These are phyloP conservation scores for Tolypocladium sp. DNA, from an alignment of 2,329 filamentous ascomycete genomes.

Conservation along the genomic window DNA sequence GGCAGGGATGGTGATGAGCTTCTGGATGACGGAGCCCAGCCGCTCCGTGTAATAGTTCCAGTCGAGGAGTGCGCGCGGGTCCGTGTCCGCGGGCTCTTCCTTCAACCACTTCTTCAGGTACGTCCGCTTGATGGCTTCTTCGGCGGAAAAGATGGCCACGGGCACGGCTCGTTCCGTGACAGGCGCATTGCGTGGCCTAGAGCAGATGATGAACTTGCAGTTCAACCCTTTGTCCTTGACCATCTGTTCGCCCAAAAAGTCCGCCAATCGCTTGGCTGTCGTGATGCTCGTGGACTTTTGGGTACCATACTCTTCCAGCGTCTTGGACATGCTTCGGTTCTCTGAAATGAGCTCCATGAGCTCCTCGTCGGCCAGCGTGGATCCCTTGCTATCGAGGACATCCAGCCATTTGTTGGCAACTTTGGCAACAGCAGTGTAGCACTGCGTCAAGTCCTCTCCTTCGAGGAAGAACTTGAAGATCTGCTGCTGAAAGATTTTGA, in stretches of 20 bases:
- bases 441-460: slow-evolving; percentile 76
- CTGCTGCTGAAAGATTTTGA: slow-evolving; percentile 99
- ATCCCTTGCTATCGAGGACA: slow-evolving; percentile 79
- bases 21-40: slow-evolving; percentile 94
- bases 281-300: slow-evolving; percentile 99
- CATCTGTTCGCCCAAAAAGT: slow-evolving; percentile 98
- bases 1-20: slow-evolving; percentile 96
- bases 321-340: slow-evolving; percentile 97
- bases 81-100: slow-evolving; percentile 84
- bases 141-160: slow-evolving; percentile 93
- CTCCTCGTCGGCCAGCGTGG: slow-evolving; percentile 89
- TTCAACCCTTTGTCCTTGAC: slow-evolving; percentile 98
- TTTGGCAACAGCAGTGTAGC: slow-evolving; percentile 83
- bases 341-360: slow-evolving; percentile 99
- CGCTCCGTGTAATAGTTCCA: slow-evolving; percentile 98
- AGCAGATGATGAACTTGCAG: slow-evolving; percentile 98
- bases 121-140: slow-evolving; percentile 75
- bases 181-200: slow-evolving; percentile 75
- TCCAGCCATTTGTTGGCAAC: slow-evolving; percentile 96
- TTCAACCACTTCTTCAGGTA: slow-evolving; percentile 94
- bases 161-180: slow-evolving; percentile 93
- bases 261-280: slow-evolving; percentile 85
- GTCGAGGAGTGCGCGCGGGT: slow-evolving; percentile 81
- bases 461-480: slow-evolving; percentile 99
- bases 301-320: slow-evolving; percentile 85